Base-by-base conservation (phyloP, 2,329 filamentous ascomycete species). In the Claviceps sp. region DNA sequence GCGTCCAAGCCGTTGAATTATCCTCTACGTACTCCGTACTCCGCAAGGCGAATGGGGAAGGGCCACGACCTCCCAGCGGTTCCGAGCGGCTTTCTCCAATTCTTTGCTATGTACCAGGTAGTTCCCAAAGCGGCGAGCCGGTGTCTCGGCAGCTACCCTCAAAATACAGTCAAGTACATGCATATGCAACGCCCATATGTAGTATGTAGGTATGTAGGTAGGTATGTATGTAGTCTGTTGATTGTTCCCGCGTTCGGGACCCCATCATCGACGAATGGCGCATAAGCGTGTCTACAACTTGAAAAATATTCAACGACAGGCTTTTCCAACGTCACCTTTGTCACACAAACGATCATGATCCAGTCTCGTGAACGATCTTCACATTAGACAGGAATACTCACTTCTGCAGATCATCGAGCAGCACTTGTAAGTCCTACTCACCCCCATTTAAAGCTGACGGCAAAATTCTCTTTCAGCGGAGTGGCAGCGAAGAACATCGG, bases 101-200 rank as follows among this genome's bases (percentile, higher is more conserved):
- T 54, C 52, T 54, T 56, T 50, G 22, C 48, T n/a, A 24, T 24
- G 22, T 24, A 26, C 24, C 24, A 22, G 22, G 22, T 6, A 50
- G 52, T 52, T 40, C 49, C 49, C 50, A 20, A 47, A 43, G 16
- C n/a, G 37, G 47, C 26, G 48, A 46, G 47, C 51, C 49, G 53
- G 14, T 55, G 53, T 56, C 55, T 56, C 55, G 50, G 51, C 52
- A 50, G 26, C 26, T 30, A 9, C 9, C 9, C 9, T 34, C 30
- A 34, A 4, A 4, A 9, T 11, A 34, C 30, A 34, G 30, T 34
- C 30, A 34, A 34, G 24, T 26, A 26, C 24, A 26, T 7, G 4
- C 22, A 22, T 22, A 26, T 26, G 24, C 5, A 26, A 6, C 24
- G 6, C 24, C 24, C 24, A 26, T 24, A 22, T 2, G 22, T 22